These are phyloP conservation scores for Macrotyloma uniflorum DNA, from an alignment of 306 rosid species.

Conservation along the genomic window DNA sequence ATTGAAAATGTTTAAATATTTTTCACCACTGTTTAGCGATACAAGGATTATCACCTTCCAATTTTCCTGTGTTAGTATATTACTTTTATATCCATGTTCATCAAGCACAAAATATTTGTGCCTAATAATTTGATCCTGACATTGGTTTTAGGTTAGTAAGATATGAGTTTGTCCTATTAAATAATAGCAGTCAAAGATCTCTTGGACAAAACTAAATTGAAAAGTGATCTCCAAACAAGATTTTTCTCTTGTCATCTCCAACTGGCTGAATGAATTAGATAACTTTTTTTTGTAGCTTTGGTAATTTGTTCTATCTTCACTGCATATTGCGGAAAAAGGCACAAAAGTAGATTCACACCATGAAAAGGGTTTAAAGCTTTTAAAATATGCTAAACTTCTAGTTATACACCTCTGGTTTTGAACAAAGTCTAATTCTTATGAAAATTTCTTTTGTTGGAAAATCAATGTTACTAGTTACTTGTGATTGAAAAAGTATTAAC, in stretches of 20 bases:
- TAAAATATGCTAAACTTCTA: too few relatives aligned
- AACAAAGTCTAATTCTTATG: neutral
- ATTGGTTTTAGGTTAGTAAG: too few relatives aligned
- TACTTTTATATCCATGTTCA: neutral
- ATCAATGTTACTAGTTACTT: neutral
- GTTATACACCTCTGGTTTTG: neutral
- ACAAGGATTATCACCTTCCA: too few relatives aligned
- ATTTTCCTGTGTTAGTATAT: too few relatives aligned
- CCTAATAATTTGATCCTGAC: too few relatives aligned
- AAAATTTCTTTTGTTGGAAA: neutral
- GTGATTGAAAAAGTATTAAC: neutral
- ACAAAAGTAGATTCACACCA: neutral
- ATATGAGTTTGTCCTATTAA: too few relatives aligned
- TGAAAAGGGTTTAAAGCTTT: too few relatives aligned
- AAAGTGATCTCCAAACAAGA: neutral
- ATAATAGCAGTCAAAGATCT: neutral
- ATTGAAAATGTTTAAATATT: too few relatives aligned
- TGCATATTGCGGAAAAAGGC: neutral
- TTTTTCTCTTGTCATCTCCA: neutral
- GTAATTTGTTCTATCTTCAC: neutral
- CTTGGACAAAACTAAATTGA: neutral
- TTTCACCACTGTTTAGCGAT: too few relatives aligned
- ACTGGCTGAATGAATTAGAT: too few relatives aligned
- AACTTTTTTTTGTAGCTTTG: neutral
- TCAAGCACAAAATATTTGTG: neutral